Base-by-base conservation (phyloP, 805 yeast species). In the Pichia californica region DNA sequence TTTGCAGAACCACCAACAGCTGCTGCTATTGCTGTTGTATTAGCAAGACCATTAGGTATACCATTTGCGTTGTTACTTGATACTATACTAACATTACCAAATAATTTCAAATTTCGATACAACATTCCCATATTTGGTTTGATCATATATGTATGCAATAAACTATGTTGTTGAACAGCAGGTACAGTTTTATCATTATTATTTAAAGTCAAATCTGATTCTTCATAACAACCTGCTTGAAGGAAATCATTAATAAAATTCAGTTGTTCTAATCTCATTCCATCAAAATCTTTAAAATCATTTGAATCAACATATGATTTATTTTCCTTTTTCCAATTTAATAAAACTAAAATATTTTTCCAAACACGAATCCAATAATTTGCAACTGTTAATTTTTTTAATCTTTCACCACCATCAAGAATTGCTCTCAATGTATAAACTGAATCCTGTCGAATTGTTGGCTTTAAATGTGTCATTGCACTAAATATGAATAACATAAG, bases 381-480 rank as follows among this genome's bases (percentile, higher is more conserved):
- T 18, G 78, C 68, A 7, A 79, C 76, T 11, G 86, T 61, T 7
- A 82, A 69, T 34, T 69, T 73, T 3, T 45, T 39, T 11, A 62
- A 45, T 32, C 47, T 46, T 14, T 58, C 63, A 5, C 45, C 44
- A 3, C 71, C 64, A 36, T 71, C 67, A n/a, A 88, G 59, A 42
- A 88, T 58, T 3, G 80, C 69, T 31, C 71, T 68, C 21, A 89
- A 64, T 52, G 83, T 85, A 45, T 73, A 76, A 0, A 91, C 76
- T 2, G 95, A 78, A 47, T 85, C 88, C 36, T 77, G 75, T 43
- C 96, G 74, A 23, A 93, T 79, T 4, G 77, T 79, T 1, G 88
- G 80, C 26, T 74, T 74, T 32, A 93, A 83, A 59, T 93, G 97
- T 15, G 97, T 84, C 96, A 93, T 91, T 3, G 96, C 94, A 41